phyloP scores from a whole-genome alignment of 2,329 filamentous ascomycete genomes.

The Botrytis byssoidea region DNA sequence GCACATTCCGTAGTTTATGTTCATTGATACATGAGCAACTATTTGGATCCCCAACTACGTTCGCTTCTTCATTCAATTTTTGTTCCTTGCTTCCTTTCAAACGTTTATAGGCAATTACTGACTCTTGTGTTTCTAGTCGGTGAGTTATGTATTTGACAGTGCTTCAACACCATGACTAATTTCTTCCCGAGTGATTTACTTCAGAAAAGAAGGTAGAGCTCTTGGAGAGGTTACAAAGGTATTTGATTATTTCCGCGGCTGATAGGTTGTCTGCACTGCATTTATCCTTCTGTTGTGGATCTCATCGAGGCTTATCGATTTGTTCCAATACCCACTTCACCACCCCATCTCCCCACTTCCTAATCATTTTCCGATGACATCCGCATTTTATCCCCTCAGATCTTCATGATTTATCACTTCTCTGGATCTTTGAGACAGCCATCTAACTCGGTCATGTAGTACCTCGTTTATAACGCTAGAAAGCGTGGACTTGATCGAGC shows the following conservation, averaged over 20 bases:
- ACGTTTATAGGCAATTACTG: background rate
- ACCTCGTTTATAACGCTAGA: conserved; percentile 70
- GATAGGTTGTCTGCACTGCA: conserved; percentile 16
- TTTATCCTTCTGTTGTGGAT: conserved; percentile 22
- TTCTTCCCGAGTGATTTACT: conserved; percentile 77
- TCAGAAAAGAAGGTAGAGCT: conserved; percentile 94
- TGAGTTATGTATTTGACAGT: background rate
- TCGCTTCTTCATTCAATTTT: conserved; percentile 64
- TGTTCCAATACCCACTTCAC: conserved; percentile 68
- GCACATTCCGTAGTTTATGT: conserved; percentile 5
- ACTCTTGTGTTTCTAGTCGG: conserved; percentile 16
- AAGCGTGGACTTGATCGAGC: conserved; percentile 78
- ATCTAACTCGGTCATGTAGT: conserved; percentile 35
- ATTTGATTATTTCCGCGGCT: conserved; percentile 23
- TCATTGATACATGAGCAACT: background rate
- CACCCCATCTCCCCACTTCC: conserved; percentile 58
- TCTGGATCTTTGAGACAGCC: conserved; percentile 19
- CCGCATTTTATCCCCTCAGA: conserved; percentile 24
- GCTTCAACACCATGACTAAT: conserved; percentile 1
- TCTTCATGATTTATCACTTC: conserved; percentile 17
- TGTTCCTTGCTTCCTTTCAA: conserved; percentile 46
- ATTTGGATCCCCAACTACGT: background rate
- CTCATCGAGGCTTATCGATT: conserved; percentile 14
- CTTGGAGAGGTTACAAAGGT: conserved; percentile 73
- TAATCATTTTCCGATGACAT: conserved; percentile 24